phyloP scores from a whole-genome alignment of 345 rosid species.

The Lepidium didymum region DNA sequence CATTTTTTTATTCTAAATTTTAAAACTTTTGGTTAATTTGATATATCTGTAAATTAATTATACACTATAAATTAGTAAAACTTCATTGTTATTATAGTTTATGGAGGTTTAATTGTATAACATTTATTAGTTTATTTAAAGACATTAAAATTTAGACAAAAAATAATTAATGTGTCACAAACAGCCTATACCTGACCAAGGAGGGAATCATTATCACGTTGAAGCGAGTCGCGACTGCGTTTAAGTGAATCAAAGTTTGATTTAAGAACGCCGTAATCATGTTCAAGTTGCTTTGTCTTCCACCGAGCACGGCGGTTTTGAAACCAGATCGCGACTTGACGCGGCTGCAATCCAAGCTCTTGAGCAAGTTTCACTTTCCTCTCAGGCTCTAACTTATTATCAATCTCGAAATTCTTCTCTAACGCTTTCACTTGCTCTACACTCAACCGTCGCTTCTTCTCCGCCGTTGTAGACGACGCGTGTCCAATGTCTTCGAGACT shows the following conservation, averaged over 20 bases:
- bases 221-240: constrained; percentile 51
- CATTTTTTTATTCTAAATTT: too few relatives aligned
- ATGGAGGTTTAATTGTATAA: too few relatives aligned
- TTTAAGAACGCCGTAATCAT: constrained; percentile 60
- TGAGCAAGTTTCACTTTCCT: constrained; percentile 75
- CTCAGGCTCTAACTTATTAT: constrained; percentile 83
- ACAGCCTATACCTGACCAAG: constrained; percentile 58
- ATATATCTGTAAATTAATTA: too few relatives aligned
- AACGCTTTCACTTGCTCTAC: constrained; percentile 77
- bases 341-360: constrained; percentile 73
- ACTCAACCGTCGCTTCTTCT: constrained; percentile 75
- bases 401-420: constrained; percentile 81
- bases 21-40: not conserved
- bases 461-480: constrained; percentile 19
- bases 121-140: too few relatives aligned
- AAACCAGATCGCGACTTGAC: constrained; percentile 91
- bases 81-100: too few relatives aligned
- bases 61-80: too few relatives aligned
- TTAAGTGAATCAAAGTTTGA: constrained; percentile 58
- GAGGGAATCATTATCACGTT: constrained; percentile 70
- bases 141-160: not conserved
- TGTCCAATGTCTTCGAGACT: constrained; percentile 12
- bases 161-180: not conserved
- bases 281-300: constrained; percentile 83
- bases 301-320: constrained; percentile 89